phyloP scores from a whole-genome alignment of 2,329 filamentous ascomycete species.

The Cadophora gregata region DNA sequence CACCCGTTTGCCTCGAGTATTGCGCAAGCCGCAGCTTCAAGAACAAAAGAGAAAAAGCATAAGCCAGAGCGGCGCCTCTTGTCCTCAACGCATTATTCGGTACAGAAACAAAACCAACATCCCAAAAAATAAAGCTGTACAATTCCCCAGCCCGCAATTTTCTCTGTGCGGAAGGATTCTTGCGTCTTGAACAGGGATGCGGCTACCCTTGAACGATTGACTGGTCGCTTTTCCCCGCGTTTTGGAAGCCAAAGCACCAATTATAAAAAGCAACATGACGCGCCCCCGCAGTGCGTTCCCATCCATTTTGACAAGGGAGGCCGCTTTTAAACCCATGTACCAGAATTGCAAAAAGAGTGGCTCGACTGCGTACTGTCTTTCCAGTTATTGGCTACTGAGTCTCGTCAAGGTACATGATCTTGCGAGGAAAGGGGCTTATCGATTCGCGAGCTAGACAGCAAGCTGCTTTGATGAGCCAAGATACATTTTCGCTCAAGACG shows the following conservation, averaged over 20 bases:
- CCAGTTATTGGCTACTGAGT: slow-evolving; percentile 1
- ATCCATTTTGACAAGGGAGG: neutral
- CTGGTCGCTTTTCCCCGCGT: slow-evolving; percentile 17
- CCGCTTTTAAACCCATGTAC: slow-evolving; percentile 9
- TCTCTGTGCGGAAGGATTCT: slow-evolving; percentile 13
- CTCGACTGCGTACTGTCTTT: neutral
- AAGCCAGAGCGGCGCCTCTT: slow-evolving; percentile 20
- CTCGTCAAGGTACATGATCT: neutral
- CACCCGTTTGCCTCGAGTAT: slow-evolving; percentile 1
- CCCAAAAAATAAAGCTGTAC: neutral
- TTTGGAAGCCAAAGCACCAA: neutral
- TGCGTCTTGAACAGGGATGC: neutral
- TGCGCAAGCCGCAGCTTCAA: slow-evolving; percentile 15
- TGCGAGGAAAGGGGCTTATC: slow-evolving; percentile 8
- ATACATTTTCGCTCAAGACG: slow-evolving; percentile 4
- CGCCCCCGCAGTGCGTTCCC: neutral
- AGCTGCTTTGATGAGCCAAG: slow-evolving; percentile 20
- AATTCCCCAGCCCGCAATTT: neutral
- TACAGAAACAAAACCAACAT: neutral
- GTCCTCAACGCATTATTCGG: slow-evolving; percentile 4
- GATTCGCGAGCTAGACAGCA: slow-evolving; percentile 14
- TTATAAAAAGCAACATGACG: slow-evolving; percentile 15
- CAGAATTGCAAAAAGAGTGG: slow-evolving; percentile 5
- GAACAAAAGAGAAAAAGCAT: too few species aligned
- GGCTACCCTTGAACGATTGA: slow-evolving; percentile 10